These are phyloP conservation scores for Ulmus americana DNA, from an alignment of 331 rosid species.

Conservation along the genomic window DNA sequence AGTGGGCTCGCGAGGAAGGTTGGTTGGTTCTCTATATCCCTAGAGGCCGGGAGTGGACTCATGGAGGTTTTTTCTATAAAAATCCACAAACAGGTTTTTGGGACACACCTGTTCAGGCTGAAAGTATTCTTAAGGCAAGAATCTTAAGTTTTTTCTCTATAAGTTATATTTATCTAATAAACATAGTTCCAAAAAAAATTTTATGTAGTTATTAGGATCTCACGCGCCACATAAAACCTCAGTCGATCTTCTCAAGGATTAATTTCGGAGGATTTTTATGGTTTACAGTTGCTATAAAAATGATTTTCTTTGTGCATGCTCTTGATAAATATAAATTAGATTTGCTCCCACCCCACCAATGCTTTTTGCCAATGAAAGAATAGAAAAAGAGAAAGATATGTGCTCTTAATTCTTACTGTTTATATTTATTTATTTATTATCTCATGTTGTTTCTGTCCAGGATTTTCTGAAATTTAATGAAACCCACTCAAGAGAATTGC, in stretches of 20 bases:
- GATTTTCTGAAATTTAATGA: conserved; percentile 84
- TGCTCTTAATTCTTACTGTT: not conserved
- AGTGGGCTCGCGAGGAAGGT: conserved; percentile 96
- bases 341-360: not conserved
- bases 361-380: no score
- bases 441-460: conserved; percentile 42
- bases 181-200: no score
- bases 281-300: not conserved
- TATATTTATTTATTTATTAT: conserved; percentile 7
- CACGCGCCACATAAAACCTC: no score
- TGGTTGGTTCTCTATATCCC: conserved; percentile 95
- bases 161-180: not conserved
- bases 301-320: not conserved
- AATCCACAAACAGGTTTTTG: conserved; percentile 66
- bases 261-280: not conserved
- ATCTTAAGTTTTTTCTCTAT: not conserved
- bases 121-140: conserved; percentile 69
- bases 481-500: conserved; percentile 44
- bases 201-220: no score
- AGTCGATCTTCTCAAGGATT: no score
- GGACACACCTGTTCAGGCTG: conserved; percentile 96
- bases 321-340: not conserved
- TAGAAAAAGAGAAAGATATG: not conserved
- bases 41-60: conserved; percentile 76
- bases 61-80: conserved; percentile 75